A percentile compares a stretch with the other conserved stretches of the same genome.
phyloP scores from a whole-genome alignment of 2,329 filamentous ascomycete genomes.

The Colletotrichum filicis region DNA sequence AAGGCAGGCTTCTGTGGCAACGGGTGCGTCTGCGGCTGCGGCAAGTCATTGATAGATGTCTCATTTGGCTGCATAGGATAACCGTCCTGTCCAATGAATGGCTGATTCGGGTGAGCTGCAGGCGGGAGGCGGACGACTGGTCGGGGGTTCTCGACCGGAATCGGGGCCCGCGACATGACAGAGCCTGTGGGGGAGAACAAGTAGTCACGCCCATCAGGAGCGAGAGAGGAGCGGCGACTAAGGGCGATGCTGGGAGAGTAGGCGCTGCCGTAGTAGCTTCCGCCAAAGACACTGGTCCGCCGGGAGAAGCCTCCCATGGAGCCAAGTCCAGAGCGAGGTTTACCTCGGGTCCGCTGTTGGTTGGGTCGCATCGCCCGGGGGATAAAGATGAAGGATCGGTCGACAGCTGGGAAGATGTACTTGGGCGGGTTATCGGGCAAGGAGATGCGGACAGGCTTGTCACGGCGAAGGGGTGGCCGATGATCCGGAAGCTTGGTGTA shows the following conservation, averaged over 20 bases:
- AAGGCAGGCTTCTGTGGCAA: conserved; percentile 68
- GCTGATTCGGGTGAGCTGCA: conserved; percentile 49
- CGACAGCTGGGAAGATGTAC: conserved; percentile 90
- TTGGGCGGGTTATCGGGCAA: conserved; percentile 82
- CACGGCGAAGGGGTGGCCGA: conserved; percentile 89
- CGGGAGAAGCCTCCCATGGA: conserved; percentile 77
- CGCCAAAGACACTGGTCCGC: conserved; percentile 84
- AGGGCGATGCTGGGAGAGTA: conserved; percentile 91
- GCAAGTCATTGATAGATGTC: conserved; percentile 61
- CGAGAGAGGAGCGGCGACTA: conserved; percentile 86
- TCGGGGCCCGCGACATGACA: conserved; percentile 74
- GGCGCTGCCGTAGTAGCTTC: conserved; percentile 75
- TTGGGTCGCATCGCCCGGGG: conserved; percentile 93
- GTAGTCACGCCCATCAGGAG: conserved; percentile 73
- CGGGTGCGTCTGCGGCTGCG: conserved; percentile 68
- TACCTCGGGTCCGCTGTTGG: conserved; percentile 82
- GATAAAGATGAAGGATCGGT: conserved; percentile 98
- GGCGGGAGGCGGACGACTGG: conserved; percentile 89
- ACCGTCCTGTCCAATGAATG: conserved; percentile 28
- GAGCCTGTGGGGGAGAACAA: conserved; percentile 86
- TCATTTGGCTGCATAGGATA: conserved; percentile 39
- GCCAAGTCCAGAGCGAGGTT: conserved; percentile 77
- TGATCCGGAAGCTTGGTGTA: conserved; percentile 96
- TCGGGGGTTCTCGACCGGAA: conserved; percentile 69
- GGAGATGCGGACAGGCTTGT: conserved; percentile 96